phyloP scores from a whole-genome alignment of 2,329 filamentous ascomycete species.

The Hypoxylon sp. region DNA sequence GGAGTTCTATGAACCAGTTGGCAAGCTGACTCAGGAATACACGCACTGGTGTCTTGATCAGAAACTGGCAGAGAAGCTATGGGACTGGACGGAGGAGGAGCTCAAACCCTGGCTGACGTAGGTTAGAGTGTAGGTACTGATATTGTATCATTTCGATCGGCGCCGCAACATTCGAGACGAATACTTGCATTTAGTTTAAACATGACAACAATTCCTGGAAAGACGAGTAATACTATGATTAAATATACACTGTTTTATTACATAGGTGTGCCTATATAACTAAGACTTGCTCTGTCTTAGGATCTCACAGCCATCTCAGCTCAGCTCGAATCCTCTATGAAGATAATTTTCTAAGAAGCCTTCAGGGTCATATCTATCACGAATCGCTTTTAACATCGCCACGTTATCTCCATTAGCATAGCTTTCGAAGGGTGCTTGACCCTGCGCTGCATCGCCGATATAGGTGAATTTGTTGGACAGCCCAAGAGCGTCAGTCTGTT shows the following conservation, averaged over 20 bases:
- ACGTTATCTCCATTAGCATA: slow-evolving; percentile 23
- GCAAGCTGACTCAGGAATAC: slow-evolving; percentile 30
- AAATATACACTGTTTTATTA: not conserved
- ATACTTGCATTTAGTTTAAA: not conserved
- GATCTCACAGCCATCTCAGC: not conserved
- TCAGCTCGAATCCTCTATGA: slow-evolving; percentile 20
- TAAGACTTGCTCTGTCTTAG: not conserved
- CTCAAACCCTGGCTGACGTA: slow-evolving; percentile 21
- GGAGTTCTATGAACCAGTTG: slow-evolving; percentile 49
- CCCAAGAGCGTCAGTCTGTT: slow-evolving; percentile 13
- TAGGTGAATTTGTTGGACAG: slow-evolving; percentile 27
- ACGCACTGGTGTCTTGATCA: not conserved
- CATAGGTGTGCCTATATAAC: not conserved
- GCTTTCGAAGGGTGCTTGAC: slow-evolving; percentile 20
- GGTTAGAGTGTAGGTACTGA: not conserved
- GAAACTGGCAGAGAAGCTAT: not conserved
- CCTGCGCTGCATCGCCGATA: slow-evolving; percentile 19
- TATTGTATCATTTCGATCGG: not conserved
- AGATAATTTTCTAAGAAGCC: slow-evolving; percentile 20
- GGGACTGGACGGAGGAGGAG: not conserved
- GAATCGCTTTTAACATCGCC: slow-evolving; percentile 14
- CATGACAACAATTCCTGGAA: not conserved
- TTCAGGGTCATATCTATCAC: slow-evolving; percentile 23
- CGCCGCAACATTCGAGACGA: not conserved
- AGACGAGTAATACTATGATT: not conserved